Evolutionary conservation across 371 early-diverging fungal species (phyloP).

Genomic region (Funneliformis caledonium): DNA sequence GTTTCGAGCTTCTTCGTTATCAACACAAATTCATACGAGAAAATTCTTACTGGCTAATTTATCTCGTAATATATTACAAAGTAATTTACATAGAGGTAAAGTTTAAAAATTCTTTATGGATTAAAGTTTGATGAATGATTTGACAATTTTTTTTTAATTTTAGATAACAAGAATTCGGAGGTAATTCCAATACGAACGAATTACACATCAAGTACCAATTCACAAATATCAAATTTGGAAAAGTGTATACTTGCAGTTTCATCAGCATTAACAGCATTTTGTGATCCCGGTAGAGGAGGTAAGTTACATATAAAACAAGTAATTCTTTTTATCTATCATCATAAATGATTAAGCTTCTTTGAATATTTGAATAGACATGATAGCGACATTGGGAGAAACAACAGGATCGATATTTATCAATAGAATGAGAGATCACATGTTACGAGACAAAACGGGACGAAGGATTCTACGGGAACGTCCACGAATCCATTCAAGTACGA

Average conservation of each 20-base stretch:
- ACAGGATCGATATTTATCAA: constrained; percentile 72
- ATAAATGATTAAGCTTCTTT: neutral
- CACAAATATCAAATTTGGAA: constrained; percentile 61
- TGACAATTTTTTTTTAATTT: neutral
- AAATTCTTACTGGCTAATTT: neutral
- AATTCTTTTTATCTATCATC: neutral
- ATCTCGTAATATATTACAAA: neutral
- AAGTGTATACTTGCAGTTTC: constrained; percentile 69
- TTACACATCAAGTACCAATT: constrained; percentile 39
- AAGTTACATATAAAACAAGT: constrained; percentile 14
- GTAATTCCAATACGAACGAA: neutral
- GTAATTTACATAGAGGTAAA: neutral
- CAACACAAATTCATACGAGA: neutral
- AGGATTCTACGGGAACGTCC: constrained; percentile 85
- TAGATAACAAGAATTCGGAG: neutral
- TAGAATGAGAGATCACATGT: constrained; percentile 81
- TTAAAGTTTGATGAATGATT: neutral
- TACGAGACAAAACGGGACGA: constrained; percentile 74
- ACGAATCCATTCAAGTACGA: constrained; percentile 63
- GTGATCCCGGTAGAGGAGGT: constrained; percentile 83
- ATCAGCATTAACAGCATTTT: constrained; percentile 78
- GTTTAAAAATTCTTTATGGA: neutral
- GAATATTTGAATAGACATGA: constrained; percentile 69
- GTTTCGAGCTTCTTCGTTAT: neutral
- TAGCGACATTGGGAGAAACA: constrained; percentile 92